phyloP scores from a whole-genome alignment of 306 rosid species.

The Acacia acuminata region DNA sequence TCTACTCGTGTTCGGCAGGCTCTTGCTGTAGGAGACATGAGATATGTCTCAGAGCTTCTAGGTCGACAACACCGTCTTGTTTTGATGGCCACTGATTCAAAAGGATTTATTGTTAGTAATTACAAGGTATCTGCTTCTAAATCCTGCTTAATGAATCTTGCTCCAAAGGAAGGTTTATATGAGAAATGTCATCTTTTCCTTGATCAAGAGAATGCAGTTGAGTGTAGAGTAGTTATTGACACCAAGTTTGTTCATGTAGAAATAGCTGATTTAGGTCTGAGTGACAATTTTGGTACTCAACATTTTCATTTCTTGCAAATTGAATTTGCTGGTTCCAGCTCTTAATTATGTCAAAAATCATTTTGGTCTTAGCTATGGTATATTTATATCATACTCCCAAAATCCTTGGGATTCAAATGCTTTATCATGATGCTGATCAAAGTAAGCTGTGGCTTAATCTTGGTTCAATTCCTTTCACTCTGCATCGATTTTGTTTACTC shows the following conservation, averaged over 20 bases:
- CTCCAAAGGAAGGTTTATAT: slow-evolving; percentile 91
- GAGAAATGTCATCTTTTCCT: slow-evolving; percentile 56
- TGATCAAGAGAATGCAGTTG: slow-evolving; percentile 43
- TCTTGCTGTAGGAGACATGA: slow-evolving; percentile 79
- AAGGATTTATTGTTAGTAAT: slow-evolving; percentile 42
- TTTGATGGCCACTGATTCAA: slow-evolving; percentile 51
- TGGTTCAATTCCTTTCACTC: background rate
- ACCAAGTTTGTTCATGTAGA: slow-evolving; percentile 64
- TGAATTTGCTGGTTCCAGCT: slow-evolving; percentile 67
- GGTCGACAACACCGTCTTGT: slow-evolving; percentile 81
- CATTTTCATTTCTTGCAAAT: slow-evolving; percentile 54
- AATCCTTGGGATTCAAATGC: background rate
- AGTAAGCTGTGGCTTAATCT: background rate
- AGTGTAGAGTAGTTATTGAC: slow-evolving; percentile 76
- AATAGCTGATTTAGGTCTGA: slow-evolving; percentile 41
- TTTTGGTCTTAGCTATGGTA: background rate
- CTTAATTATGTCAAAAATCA: slow-evolving; percentile 47
- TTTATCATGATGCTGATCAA: background rate
- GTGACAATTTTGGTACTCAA: slow-evolving; percentile 44
- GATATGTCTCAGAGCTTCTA: slow-evolving; percentile 78
- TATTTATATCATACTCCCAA: background rate
- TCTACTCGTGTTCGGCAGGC: slow-evolving; percentile 91
- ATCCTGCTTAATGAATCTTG: slow-evolving; percentile 70
- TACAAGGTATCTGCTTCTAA: slow-evolving; percentile 64
- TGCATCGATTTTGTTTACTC: background rate